phyloP scores from a whole-genome alignment of 805 yeast genomes.

The Candida endomychidarum region DNA sequence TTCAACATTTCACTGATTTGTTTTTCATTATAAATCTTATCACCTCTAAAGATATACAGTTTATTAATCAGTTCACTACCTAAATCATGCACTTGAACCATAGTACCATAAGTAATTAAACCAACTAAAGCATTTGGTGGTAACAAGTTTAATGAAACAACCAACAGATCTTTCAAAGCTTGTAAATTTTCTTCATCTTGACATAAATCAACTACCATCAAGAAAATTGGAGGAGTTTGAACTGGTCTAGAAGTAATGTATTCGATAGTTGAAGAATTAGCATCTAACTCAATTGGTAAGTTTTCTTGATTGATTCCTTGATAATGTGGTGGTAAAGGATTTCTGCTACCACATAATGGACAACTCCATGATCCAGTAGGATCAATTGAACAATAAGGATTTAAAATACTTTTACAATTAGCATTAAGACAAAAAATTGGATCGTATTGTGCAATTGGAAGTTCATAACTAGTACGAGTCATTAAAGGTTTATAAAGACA shows the following conservation, averaged over 20 bases:
- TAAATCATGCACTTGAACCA: constrained; percentile 58
- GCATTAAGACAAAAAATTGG: constrained; percentile 44
- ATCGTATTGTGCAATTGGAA: constrained; percentile 34
- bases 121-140: constrained; percentile 60
- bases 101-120: constrained; percentile 57
- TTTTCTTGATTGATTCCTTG: constrained; percentile 19
- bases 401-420: constrained; percentile 53
- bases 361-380: constrained; percentile 50
- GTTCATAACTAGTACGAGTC: constrained; percentile 36
- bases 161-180: constrained; percentile 50
- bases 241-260: constrained; percentile 42
- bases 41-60: constrained; percentile 54
- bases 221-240: constrained; percentile 47
- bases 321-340: constrained; percentile 35
- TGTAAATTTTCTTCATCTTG: constrained; percentile 48
- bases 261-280: constrained; percentile 51
- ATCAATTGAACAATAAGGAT: constrained; percentile 47
- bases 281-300: constrained; percentile 36
- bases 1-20: constrained; percentile 32
- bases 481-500: constrained; percentile 60
- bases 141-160: constrained; percentile 42
- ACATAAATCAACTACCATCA: constrained; percentile 60
- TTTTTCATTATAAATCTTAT: constrained; percentile 48
- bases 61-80: constrained; percentile 29
- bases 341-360: constrained; percentile 53